A percentile compares a stretch with the other conserved stretches of the same genome.
These are phyloP conservation scores for Spinellus fusiger DNA, from an alignment of 192 early-diverging fungal species.

Conservation along the genomic window DNA sequence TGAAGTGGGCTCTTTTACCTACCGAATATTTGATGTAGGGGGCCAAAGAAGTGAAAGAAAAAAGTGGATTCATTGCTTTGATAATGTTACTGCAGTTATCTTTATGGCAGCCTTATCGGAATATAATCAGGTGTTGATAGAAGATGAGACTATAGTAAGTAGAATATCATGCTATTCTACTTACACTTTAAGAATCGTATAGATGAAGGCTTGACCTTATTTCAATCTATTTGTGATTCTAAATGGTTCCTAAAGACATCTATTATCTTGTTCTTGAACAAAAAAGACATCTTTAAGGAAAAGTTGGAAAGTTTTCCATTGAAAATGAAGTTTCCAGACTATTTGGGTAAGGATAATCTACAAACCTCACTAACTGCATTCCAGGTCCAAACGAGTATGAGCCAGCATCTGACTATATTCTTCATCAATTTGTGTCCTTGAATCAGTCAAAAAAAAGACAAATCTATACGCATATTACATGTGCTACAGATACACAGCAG, in stretches of 20 bases:
- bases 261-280: slow-evolving; percentile 96
- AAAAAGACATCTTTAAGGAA: slow-evolving; percentile 92
- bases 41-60: slow-evolving; percentile 96
- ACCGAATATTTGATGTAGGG: slow-evolving; percentile 95
- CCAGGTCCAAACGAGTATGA: slow-evolving; percentile 64
- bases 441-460: slow-evolving; percentile 71
- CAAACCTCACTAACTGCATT: not conserved
- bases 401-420: slow-evolving; percentile 64
- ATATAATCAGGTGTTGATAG: slow-evolving; percentile 91
- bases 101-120: slow-evolving; percentile 92
- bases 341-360: slow-evolving; percentile 51
- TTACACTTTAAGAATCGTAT: slow-evolving; percentile 77
- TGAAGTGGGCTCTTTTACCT: slow-evolving; percentile 84
- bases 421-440: slow-evolving; percentile 66
- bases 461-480: slow-evolving; percentile 79
- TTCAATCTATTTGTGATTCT: slow-evolving; percentile 95
- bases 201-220: slow-evolving; percentile 92
- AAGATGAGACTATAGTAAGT: slow-evolving; percentile 87
- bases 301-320: slow-evolving; percentile 80
- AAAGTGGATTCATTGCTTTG: slow-evolving; percentile 98
- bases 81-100: slow-evolving; percentile 91
- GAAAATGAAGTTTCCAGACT: slow-evolving; percentile 85
- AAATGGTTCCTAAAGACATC: slow-evolving; percentile 94
- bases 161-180: not conserved
- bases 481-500: slow-evolving; percentile 74